These are phyloP conservation scores for maize (Zea mays) DNA, from an alignment of 176 grass and related monocot species.

Conservation along the genomic window DNA sequence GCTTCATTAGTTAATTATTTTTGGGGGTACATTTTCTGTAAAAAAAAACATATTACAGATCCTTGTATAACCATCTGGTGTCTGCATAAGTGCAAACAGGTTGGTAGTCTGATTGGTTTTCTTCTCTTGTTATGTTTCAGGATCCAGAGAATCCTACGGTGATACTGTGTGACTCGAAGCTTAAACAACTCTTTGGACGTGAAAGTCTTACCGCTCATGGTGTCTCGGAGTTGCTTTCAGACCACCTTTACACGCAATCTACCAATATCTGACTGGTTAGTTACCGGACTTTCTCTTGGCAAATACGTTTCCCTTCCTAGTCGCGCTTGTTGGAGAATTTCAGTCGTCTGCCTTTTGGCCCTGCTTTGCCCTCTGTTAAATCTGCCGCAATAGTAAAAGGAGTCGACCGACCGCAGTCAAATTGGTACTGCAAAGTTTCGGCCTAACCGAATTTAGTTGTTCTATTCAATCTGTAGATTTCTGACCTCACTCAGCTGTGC, in stretches of 20 bases:
- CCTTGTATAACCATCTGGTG: not conserved
- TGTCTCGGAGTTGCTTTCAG: conserved; percentile 72
- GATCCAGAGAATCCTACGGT: conserved; percentile 69
- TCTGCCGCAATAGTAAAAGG: conserved; percentile 4
- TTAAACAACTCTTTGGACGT: conserved; percentile 86
- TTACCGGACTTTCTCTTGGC: conserved; percentile 24
- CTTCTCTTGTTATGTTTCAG: conserved; percentile 42
- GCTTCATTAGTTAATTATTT: conserved; percentile 23
- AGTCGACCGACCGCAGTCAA: not conserved
- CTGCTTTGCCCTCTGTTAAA: not conserved
- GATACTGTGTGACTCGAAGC: conserved; percentile 75
- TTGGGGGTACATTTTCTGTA: conserved; percentile 21
- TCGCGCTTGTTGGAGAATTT: not conserved
- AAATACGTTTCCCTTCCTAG: not conserved
- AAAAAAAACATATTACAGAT: not conserved
- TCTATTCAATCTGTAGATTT: not conserved
- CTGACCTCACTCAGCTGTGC: no score
- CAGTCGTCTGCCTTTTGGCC: not conserved
- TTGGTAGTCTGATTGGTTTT: not conserved
- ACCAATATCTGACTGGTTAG: conserved; percentile 72
- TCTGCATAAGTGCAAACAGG: conserved; percentile 2
- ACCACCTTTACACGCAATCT: conserved; percentile 63
- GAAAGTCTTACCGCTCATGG: conserved; percentile 66
- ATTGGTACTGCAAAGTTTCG: not conserved
- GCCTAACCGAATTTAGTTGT: not conserved